Evolutionary conservation across 345 rosid species (phyloP), one percentile per base, ranked within the genome.

Genomic region (Atalantia buxifolia): DNA sequence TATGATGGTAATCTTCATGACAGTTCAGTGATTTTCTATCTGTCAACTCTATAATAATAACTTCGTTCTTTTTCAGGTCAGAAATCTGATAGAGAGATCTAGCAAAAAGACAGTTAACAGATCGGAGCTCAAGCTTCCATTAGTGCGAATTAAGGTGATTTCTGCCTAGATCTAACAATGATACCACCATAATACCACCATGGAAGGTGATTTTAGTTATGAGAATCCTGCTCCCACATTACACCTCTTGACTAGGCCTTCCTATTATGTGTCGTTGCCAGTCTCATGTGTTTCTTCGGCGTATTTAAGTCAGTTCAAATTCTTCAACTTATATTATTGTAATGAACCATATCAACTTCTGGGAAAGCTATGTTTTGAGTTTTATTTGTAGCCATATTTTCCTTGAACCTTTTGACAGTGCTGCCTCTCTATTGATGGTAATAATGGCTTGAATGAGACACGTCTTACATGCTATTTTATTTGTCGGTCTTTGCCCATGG

Each of bases 71-170:
- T 31, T 76, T 69, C 77, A 95, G 99, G 99, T 96, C 80, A 83
- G 87, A 63, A 85, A 80, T 86, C 84, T 96, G 78, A 94, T 96
- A 80, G 97, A 96, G 78, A 94, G 88, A 76, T 89, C 97, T 48
- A 83, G 84, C 79, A 87, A 83, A 81, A 94, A 81, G 76, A 78
- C 87, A 80, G 88, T 79, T 45, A 87, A 82, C 78, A 88, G 73
- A 83, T 88, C 92, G 76, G 97, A 91, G 83, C 81, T 81, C 81
- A 91, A 89, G 86, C 94, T 94, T 82, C 99, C 99, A 22, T 80
- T 96, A 83, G 88, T 94, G 63, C 88, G 99, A 83, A 83, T 96
- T 59, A 96, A 96, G 97, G 98, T 96, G 83, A 79, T 71, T 75
- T 81, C 65, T 62, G 21, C 28, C 25, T 56, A 35, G 56, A 7